Evolutionary conservation across 2,329 filamentous ascomycete genomes (phyloP).

Genomic region (Paramyrothecium roridum): DNA sequence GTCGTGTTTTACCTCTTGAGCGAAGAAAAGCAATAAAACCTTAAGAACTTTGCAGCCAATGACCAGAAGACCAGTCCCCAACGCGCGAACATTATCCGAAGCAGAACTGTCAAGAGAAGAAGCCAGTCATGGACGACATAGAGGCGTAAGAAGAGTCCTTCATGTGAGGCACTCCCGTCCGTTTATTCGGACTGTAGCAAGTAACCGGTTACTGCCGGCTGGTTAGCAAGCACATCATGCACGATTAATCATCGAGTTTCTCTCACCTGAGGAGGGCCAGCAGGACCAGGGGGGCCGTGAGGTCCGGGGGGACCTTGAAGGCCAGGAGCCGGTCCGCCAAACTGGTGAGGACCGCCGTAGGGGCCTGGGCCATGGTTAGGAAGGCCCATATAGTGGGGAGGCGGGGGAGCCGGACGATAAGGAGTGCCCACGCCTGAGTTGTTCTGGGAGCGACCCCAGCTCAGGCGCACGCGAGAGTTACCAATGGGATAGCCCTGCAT

Average conservation of each 20-base stretch:
- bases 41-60: slow-evolving; percentile 19
- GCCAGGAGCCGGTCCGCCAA: slow-evolving; percentile 39
- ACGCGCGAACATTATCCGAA: neutral
- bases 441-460: slow-evolving; percentile 98
- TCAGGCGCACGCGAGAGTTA: slow-evolving; percentile 94
- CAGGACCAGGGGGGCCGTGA: slow-evolving; percentile 32
- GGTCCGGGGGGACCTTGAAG: slow-evolving; percentile 39
- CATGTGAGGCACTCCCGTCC: neutral
- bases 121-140: neutral
- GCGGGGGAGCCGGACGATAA: slow-evolving; percentile 84
- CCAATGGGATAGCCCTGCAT: slow-evolving; percentile 99
- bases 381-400: slow-evolving; percentile 53
- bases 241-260: neutral
- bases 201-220: neutral
- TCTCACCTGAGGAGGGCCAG: slow-evolving; percentile 36
- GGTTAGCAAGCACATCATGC: neutral
- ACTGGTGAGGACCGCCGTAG: slow-evolving; percentile 42
- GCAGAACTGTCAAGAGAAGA: neutral
- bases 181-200: neutral
- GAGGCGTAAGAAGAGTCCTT: neutral
- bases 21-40: slow-evolving; percentile 28
- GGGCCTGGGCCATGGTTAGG: slow-evolving; percentile 40
- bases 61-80: slow-evolving; percentile 12
- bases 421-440: slow-evolving; percentile 98
- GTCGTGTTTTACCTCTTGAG: slow-evolving; percentile 24